Conservation (phyloP, 1,284 basidiomycete species). For the Moesziomyces antarcticus region DNA sequence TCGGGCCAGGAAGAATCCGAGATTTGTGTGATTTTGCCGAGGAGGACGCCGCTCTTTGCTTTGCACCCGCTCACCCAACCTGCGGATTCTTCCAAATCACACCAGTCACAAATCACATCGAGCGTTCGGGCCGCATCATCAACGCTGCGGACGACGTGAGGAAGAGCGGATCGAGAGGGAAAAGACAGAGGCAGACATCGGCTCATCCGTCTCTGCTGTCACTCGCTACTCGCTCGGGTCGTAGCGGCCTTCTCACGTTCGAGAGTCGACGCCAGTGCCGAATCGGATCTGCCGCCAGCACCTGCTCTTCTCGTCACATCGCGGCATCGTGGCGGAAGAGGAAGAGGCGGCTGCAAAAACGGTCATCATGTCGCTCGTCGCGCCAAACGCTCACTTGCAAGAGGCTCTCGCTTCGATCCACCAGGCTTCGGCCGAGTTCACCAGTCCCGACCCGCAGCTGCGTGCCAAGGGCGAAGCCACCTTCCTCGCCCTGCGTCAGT, state of each 20-base stretch:
- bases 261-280: too few relatives aligned
- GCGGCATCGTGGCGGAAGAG: not conserved
- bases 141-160: not conserved
- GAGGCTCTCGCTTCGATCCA: conserved; percentile 49
- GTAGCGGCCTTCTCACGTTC: not conserved
- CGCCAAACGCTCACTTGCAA: conserved; percentile 45
- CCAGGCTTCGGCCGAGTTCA: conserved; percentile 51
- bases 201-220: not conserved
- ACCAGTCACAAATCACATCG: not conserved
- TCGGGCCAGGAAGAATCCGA: not conserved
- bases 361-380: conserved; percentile 39
- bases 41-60: not conserved
- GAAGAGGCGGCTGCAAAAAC: too few relatives aligned
- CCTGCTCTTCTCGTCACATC: not conserved
- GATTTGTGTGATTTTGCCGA: not conserved
- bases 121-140: not conserved
- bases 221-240: not conserved
- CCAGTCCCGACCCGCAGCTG: conserved; percentile 49
- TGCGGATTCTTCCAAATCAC: not conserved
- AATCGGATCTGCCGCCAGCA: not conserved
- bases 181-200: not conserved
- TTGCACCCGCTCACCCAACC: not conserved
- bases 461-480: conserved; percentile 53
- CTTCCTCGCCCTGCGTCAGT: conserved; percentile 52
- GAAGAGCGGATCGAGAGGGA: not conserved